phyloP scores from a whole-genome alignment of 768 basidiomycete genomes.

The Russula ochroleuca region DNA sequence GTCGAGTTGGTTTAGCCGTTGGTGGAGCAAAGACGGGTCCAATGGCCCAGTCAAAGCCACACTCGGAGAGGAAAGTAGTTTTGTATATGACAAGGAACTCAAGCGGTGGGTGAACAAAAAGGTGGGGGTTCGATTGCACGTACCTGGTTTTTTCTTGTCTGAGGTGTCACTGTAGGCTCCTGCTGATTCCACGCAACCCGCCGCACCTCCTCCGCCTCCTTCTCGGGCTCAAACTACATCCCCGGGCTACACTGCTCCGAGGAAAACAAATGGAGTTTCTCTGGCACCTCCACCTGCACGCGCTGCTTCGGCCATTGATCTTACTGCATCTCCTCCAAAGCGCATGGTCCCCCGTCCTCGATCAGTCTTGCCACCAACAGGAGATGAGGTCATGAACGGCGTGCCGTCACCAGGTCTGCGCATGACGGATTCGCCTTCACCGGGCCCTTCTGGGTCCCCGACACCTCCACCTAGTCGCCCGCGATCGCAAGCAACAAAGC shows the following conservation, averaged over 20 bases:
- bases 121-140: constrained; percentile 41
- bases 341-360: constrained; percentile 54
- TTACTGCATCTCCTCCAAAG: constrained; percentile 48
- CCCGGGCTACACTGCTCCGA: constrained; percentile 52
- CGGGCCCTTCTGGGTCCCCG: constrained; percentile 40
- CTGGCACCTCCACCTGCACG: constrained; percentile 45
- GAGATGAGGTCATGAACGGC: constrained; percentile 33
- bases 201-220: constrained; percentile 68
- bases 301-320: constrained; percentile 61
- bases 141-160: not conserved
- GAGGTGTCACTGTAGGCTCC: constrained; percentile 44
- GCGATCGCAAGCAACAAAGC: constrained; percentile 64
- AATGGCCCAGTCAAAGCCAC: constrained; percentile 84
- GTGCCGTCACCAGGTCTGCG: constrained; percentile 33
- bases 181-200: constrained; percentile 47
- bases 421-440: constrained; percentile 35
- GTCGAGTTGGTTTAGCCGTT: constrained; percentile 76
- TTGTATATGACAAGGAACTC: constrained; percentile 92
- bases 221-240: constrained; percentile 84
- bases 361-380: constrained; percentile 59
- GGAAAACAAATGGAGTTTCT: constrained; percentile 36
- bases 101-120: constrained; percentile 97
- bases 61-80: constrained; percentile 83
- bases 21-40: constrained; percentile 66
- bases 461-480: constrained; percentile 46